Evolutionary conservation across 2,329 filamentous ascomycete species (phyloP), one percentile per base, ranked within the genome.

Genomic region (Penicillium sp.): DNA sequence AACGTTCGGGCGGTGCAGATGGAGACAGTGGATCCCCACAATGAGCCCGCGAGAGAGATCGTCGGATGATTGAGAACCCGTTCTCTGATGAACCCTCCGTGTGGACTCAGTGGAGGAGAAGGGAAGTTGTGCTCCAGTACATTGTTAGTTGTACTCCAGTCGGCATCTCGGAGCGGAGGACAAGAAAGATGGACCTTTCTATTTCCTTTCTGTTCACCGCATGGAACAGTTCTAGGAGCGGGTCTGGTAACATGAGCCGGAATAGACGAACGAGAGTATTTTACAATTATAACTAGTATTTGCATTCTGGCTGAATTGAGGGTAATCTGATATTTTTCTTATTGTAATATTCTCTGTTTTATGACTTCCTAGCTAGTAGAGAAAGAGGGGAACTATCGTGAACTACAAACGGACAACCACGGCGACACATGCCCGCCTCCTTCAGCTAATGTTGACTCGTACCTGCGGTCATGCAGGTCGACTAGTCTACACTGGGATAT

Each of bases 1-100:
- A 64, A 65, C 55, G 52, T 54, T 67, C 63, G 61, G 69, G 70
- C 68, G 71, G 71, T 73, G 70, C 69, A 67, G 59, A 64, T 61
- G 60, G 39, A 54, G 60, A 59, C 55, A 60, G 61, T 61, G 63
- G 54, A 63, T 61, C 64, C 54, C 52, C 45, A 37, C 58, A 54
- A 49, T 43, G 43, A 54, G 41, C 56, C 48, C 38, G 31, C 55
- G 54, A 50, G 43, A 55, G 66, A 55, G 66, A 69, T 72, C 63
- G 60, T 61, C 68, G 59, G 41, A 8, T 57, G 55, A 65, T 69
- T 69, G 57, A 60, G 62, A 52, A 42, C 41, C 63, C 55, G 59
- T 67, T 51, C 61, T 68, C 57, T 63, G 52, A 62, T 48, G 58
- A 63, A 63, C 60, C 39, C 20, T 38, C 31, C 49, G 17, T 59